These are phyloP conservation scores for Babesia caballi DNA, from an alignment of 169 alveolate genomes.

Conservation along the genomic window DNA sequence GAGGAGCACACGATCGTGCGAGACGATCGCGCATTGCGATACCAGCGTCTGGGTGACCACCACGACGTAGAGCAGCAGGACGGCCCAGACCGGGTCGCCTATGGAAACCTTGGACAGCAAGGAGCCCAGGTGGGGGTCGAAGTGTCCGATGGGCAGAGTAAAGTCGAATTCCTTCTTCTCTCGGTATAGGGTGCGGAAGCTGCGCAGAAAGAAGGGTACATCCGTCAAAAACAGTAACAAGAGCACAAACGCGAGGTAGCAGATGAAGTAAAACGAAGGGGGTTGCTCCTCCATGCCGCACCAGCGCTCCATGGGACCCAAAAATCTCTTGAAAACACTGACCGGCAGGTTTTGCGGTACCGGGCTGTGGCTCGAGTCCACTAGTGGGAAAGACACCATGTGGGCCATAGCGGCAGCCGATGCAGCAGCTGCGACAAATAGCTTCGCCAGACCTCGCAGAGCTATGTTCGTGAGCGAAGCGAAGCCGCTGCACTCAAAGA, in stretches of 20 bases:
- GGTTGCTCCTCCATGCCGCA: background rate
- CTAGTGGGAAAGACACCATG: no score
- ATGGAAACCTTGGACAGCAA: background rate
- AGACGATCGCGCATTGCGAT: conserved; percentile 44
- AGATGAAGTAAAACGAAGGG: background rate
- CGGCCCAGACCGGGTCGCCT: background rate
- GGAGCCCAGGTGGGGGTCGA: background rate
- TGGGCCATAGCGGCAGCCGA: background rate
- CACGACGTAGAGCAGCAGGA: conserved; percentile 4
- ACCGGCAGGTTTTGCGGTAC: background rate
- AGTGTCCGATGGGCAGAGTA: background rate
- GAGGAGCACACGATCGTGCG: conserved; percentile 35
- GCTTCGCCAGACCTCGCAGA: background rate
- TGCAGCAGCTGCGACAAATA: background rate
- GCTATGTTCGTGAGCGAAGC: background rate
- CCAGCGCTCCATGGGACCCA: background rate
- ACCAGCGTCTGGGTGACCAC: conserved; percentile 13
- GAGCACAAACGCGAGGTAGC: background rate
- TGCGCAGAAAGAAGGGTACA: conserved; percentile 8
- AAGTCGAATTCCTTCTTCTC: background rate
- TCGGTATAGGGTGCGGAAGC: background rate
- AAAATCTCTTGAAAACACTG: background rate
- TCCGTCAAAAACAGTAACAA: background rate
- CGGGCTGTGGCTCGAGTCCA: background rate
- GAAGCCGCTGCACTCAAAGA: background rate